Evolutionary conservation across 805 yeast species (phyloP), one percentile per base, ranked within the genome.

Genomic region (Ogataea pini): DNA sequence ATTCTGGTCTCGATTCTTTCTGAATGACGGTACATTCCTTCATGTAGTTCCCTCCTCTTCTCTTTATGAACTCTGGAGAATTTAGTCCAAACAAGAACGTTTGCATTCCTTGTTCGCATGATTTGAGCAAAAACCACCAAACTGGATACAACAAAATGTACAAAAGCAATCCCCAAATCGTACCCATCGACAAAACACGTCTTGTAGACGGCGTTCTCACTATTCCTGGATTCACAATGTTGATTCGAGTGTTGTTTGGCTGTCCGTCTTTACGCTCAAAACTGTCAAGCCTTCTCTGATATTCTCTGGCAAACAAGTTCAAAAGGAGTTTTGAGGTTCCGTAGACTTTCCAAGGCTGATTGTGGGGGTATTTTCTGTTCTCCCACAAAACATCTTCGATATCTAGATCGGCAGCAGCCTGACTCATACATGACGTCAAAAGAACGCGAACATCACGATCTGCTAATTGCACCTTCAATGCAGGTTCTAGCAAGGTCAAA

Each of bases 391-490:
- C 73, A 60, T 86, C 89, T 12, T 71, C 67, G 3, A 79, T 36
- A 49, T 85, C 83, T 14, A 92, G 61, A 12, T 75, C 76, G 1
- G 88, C 97, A 67, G 87, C 61, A 1, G 89, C 79, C 54, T 89
- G 94, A 9, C 89, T 72, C 52, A 86, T 69, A 67, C 99, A 94
- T 1, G 89, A 77, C 0, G 91, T 78, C n/a, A 89, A 56, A 2
- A 94, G 64, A 4, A 94, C 79, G 38, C 97, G 73, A 2, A 94
- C 96, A 61, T 91, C 98, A 55, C 99, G 77, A 67, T 91, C 98
- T 0, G 96, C 89, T 2, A 97, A 95, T 69, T 94, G 99, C 1
- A 83, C 84, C 54, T 86, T 82, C 46, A 94, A 72, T 8, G 94
- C 79, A 0, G 98, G 98, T n/a, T 83, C 79, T 45, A 94, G 64